A percentile compares a stretch with the other conserved stretches of the same genome.
Conservation (phyloP, 2,329 filamentous ascomycete genomes). For the Calycina herbarum region DNA sequence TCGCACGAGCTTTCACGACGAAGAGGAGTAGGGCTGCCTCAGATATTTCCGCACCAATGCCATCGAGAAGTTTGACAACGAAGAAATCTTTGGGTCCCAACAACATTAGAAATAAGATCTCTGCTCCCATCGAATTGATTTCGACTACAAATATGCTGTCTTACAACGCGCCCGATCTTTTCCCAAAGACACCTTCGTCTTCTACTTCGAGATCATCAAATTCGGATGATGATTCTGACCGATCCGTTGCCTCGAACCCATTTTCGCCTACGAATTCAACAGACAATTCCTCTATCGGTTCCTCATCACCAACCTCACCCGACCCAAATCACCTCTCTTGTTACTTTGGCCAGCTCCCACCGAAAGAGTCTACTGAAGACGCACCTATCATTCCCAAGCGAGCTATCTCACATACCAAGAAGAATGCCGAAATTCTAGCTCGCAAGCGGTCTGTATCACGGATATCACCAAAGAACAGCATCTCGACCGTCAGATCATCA, state of each 20-base stretch:
- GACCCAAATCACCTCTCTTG: slow-evolving; percentile 67
- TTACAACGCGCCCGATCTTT: slow-evolving; percentile 88
- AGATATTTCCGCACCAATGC: slow-evolving; percentile 21
- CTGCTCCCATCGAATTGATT: slow-evolving; percentile 79
- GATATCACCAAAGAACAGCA: slow-evolving; percentile 57
- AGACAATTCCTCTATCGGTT: slow-evolving; percentile 44
- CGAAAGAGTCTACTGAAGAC: slow-evolving; percentile 38
- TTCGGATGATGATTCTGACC: slow-evolving; percentile 71
- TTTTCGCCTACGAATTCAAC: slow-evolving; percentile 46
- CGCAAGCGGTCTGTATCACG: slow-evolving; percentile 65
- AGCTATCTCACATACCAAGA: slow-evolving; percentile 85
- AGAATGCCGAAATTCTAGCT: slow-evolving; percentile 74
- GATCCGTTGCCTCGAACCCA: slow-evolving; percentile 46
- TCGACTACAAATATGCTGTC: slow-evolving; percentile 96
- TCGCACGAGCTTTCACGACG: slow-evolving; percentile 72
- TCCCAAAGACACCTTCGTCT: slow-evolving; percentile 33
- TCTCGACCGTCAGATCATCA: slow-evolving; percentile 56
- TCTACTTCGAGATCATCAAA: slow-evolving; percentile 42
- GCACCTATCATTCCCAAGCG: slow-evolving; percentile 74
- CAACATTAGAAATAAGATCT: slow-evolving; percentile 67
- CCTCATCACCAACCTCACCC: slow-evolving; percentile 49
- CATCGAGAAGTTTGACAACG: slow-evolving; percentile 32
- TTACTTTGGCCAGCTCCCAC: slow-evolving; percentile 53
- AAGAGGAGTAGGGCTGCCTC: slow-evolving; percentile 58
- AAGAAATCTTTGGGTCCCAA: slow-evolving; percentile 31